Evolutionary conservation across 352 stramenopile genomes (phyloP).

Genomic region (Globisporangium solare): DNA sequence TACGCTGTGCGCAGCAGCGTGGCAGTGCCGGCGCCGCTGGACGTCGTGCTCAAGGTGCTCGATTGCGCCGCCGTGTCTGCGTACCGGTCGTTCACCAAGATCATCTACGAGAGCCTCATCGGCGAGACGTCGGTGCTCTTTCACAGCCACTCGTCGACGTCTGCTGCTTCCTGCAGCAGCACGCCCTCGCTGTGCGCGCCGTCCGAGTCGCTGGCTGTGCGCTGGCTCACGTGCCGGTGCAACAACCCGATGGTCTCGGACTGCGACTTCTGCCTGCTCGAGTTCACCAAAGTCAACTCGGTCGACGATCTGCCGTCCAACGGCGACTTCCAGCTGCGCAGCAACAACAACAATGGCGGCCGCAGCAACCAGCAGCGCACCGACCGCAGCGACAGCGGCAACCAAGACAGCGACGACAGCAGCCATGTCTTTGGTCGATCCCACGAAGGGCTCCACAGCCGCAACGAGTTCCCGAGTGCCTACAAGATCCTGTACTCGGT

Average conservation of each 20-base stretch:
- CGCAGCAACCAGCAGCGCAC: too few relatives aligned
- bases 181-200: not conserved
- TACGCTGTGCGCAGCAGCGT: slow-evolving; percentile 61
- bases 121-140: slow-evolving; percentile 74
- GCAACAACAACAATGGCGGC: slow-evolving; percentile 36
- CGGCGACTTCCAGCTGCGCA: slow-evolving; percentile 10
- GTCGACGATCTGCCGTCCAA: slow-evolving; percentile 37
- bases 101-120: slow-evolving; percentile 69
- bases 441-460: slow-evolving; percentile 17
- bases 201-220: slow-evolving; percentile 50
- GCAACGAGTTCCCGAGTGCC: slow-evolving; percentile 29
- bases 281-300: slow-evolving; percentile 61
- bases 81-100: slow-evolving; percentile 68
- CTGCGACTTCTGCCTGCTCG: slow-evolving; percentile 66
- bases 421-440: slow-evolving; percentile 9
- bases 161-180: not conserved
- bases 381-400: slow-evolving; percentile 2
- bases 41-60: slow-evolving; percentile 54
- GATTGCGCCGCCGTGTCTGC: slow-evolving; percentile 48
- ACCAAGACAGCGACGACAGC: slow-evolving; percentile 4
- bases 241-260: slow-evolving; percentile 59
- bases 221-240: slow-evolving; percentile 68
- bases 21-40: slow-evolving; percentile 44
- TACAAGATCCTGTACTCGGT: slow-evolving; percentile 75
- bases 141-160: slow-evolving; percentile 29